Evolutionary conservation across 2,329 filamentous ascomycete genomes (phyloP).

Genomic region (Pseudogymnoascus sp.): DNA sequence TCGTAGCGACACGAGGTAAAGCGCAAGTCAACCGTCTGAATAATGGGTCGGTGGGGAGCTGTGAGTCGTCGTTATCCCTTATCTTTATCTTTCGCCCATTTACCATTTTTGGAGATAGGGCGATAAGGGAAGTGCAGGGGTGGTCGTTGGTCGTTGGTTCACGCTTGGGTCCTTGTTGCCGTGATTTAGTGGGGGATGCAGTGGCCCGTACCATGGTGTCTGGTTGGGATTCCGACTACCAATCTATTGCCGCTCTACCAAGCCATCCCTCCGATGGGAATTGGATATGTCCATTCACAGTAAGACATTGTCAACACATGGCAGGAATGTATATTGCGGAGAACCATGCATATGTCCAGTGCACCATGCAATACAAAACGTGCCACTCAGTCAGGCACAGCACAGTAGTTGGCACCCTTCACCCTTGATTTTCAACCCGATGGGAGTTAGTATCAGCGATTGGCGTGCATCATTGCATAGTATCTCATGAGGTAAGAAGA

Average conservation of each 20-base stretch:
- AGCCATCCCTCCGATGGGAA: not conserved
- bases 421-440: not conserved
- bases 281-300: not conserved
- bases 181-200: constrained; percentile 1
- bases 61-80: not conserved
- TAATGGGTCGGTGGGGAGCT: not conserved
- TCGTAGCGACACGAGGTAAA: not conserved
- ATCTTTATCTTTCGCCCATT: constrained; percentile 1
- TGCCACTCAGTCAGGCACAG: not conserved
- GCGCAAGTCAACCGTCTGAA: not conserved
- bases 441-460: not conserved
- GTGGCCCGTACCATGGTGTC: not conserved
- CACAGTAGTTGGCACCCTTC: not conserved
- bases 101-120: not conserved
- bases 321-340: not conserved
- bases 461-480: not conserved
- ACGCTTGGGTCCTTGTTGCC: not conserved
- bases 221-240: not conserved
- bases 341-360: not conserved
- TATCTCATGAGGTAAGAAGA: not conserved
- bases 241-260: not conserved
- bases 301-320: not conserved
- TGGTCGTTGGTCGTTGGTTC: too few relatives aligned
- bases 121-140: not conserved
- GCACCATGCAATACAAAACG: not conserved